Percentiles rank a stretch among this genome's conserved stretches.
phyloP scores from a whole-genome alignment of 257 asterid genomes.

The Nicotiana knightiana region DNA sequence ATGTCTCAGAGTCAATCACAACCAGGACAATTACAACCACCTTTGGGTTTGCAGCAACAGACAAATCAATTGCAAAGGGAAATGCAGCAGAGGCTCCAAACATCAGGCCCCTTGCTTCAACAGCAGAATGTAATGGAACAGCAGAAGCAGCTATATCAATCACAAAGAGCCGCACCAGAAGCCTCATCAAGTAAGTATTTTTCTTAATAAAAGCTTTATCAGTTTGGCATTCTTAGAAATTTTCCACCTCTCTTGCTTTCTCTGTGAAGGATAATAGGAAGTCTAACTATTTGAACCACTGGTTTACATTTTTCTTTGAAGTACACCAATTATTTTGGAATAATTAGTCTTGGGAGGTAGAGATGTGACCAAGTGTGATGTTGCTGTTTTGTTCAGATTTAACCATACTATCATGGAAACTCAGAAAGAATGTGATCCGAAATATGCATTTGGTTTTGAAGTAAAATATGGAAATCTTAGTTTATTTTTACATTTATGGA shows the following conservation, averaged over 20 bases:
- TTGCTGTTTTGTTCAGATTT: not conserved
- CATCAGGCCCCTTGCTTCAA: slow-evolving; percentile 73
- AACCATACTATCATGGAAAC: not conserved
- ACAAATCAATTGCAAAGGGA: slow-evolving; percentile 58
- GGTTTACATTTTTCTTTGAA: not conserved
- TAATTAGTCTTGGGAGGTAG: not conserved
- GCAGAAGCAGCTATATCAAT: slow-evolving; percentile 70
- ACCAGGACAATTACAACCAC: slow-evolving; percentile 74
- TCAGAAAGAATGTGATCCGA: not conserved
- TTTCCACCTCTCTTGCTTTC: not conserved
- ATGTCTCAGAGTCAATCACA: slow-evolving; percentile 86
- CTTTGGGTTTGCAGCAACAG: slow-evolving; percentile 71
- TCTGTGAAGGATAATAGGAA: not conserved
- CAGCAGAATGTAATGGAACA: slow-evolving; percentile 67
- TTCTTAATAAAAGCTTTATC: slow-evolving; percentile 11
- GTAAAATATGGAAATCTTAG: not conserved
- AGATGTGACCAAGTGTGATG: not conserved
- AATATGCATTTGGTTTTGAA: not conserved
- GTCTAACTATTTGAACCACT: not conserved
- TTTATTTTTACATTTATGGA: not conserved
- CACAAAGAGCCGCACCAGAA: slow-evolving; percentile 70
- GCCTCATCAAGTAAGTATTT: slow-evolving; percentile 62
- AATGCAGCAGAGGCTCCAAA: slow-evolving; percentile 76
- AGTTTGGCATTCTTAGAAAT: not conserved
- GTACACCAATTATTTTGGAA: not conserved